Conservation (phyloP, 768 basidiomycete genomes). For the Glaciozyma antarctica region DNA sequence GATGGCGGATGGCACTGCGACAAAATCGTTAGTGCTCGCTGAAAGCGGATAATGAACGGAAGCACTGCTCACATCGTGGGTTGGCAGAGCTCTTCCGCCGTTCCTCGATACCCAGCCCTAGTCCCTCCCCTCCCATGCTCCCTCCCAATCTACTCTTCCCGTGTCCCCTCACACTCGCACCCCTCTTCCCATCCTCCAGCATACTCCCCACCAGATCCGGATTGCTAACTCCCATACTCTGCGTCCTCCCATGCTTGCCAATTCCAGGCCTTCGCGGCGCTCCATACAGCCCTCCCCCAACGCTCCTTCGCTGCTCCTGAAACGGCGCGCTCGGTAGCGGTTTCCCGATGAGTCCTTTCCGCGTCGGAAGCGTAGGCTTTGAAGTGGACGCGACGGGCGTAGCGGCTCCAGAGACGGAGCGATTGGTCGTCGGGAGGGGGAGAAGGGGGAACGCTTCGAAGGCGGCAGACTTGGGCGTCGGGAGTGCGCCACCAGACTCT, state of each 20-base stretch:
- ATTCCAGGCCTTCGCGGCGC: constrained; percentile 22
- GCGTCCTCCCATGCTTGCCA: constrained; percentile 12
- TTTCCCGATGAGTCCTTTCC: constrained; percentile 40
- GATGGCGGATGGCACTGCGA: not conserved
- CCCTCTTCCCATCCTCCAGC: not conserved
- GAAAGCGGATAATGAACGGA: not conserved
- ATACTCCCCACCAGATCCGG: constrained; percentile 8
- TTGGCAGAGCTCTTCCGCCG: not conserved
- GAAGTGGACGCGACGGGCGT: constrained; percentile 33
- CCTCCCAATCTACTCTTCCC: constrained; percentile 15
- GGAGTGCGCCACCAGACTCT: not conserved
- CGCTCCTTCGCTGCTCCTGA: not conserved
- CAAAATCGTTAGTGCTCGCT: not conserved
- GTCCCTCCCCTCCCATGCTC: constrained; percentile 4
- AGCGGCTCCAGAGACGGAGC: constrained; percentile 45
- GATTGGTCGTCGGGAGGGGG: constrained; percentile 35
- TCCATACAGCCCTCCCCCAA: constrained; percentile 12
- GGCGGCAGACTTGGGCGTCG: constrained; percentile 28
- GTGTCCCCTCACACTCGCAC: constrained; percentile 8
- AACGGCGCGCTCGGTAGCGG: constrained; percentile 45
- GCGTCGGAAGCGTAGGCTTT: constrained; percentile 8
- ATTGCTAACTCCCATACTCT: constrained; percentile 19
- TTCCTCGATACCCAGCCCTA: not conserved
- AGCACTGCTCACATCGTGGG: not conserved
- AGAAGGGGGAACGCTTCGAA: constrained; percentile 10